Evolutionary conservation across 169 alveolate species (phyloP).

Genomic region (Plasmodium sp.): DNA sequence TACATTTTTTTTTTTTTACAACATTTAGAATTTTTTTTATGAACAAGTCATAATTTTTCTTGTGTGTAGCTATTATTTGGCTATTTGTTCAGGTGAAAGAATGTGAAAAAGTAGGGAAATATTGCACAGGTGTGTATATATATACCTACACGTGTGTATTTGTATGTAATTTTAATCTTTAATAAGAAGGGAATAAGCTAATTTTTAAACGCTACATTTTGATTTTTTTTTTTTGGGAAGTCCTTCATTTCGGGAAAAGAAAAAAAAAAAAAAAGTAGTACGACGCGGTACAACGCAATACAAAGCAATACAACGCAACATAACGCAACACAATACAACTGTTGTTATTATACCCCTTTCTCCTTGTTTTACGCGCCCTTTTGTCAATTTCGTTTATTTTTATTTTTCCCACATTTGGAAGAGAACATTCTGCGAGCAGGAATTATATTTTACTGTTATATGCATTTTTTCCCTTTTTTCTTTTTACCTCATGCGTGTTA

Average conservation of each 20-base stretch:
- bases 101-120: not conserved
- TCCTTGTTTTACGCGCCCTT: not conserved
- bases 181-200: constrained; percentile 39
- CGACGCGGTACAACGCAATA: no score
- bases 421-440: not conserved
- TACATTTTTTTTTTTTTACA: not conserved
- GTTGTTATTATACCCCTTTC: not conserved
- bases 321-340: not conserved
- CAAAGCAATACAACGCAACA: not conserved
- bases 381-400: constrained; percentile 16
- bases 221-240: not conserved
- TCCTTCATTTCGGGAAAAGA: not conserved
- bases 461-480: not conserved
- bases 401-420: constrained; percentile 22
- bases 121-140: constrained; percentile 4
- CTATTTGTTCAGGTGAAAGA: constrained; percentile 13
- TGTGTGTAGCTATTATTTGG: constrained; percentile 49
- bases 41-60: constrained; percentile 36
- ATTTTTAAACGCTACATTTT: constrained; percentile 5
- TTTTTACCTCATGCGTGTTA: not conserved
- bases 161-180: constrained; percentile 32
- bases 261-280: constrained; percentile 17
- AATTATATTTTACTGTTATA: not conserved
- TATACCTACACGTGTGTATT: not conserved
- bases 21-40: constrained; percentile 40